Percentiles rank a stretch among this genome's conserved stretches.
These are phyloP conservation scores for Euphrasia arctica DNA, from an alignment of 305 asterid genomes.

Conservation along the genomic window DNA sequence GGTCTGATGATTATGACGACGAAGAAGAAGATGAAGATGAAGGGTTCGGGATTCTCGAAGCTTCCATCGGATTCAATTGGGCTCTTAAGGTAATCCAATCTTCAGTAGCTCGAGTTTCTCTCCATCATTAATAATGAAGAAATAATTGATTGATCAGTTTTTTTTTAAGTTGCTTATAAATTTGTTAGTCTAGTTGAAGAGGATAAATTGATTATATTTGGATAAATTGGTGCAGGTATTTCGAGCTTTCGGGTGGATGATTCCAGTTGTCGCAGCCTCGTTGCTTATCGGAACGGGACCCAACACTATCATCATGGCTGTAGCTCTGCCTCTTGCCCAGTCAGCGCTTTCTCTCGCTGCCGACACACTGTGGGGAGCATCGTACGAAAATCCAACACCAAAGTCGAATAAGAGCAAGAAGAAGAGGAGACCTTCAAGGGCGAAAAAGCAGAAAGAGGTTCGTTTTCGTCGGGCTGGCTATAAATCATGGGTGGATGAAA, in stretches of 20 bases:
- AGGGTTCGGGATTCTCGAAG: conserved; percentile 50
- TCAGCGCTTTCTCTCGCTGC: conserved; percentile 53
- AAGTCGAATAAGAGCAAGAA: conserved; percentile 42
- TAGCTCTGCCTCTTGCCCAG: conserved; percentile 80
- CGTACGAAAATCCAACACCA: conserved; percentile 31
- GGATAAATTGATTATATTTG: background rate
- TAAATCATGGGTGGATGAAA: conserved; percentile 51
- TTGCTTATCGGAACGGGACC: conserved; percentile 54
- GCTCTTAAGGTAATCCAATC: conserved; percentile 46
- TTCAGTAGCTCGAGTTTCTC: background rate
- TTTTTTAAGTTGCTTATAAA: background rate
- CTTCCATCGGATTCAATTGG: conserved; percentile 53
- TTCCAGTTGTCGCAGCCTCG: conserved; percentile 61
- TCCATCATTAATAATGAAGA: too few relatives aligned
- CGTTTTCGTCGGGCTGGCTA: conserved; percentile 34
- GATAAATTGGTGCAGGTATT: conserved; percentile 43
- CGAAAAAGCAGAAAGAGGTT: conserved; percentile 34
- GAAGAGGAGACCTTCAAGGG: conserved; percentile 30
- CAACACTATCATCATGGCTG: conserved; percentile 54
- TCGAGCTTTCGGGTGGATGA: conserved; percentile 81
- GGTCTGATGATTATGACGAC: conserved; percentile 55
- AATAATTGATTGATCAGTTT: too few relatives aligned
- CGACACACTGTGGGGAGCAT: conserved; percentile 51
- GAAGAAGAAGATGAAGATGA: conserved; percentile 53
- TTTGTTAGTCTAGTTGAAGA: background rate